Evolutionary conservation across 306 rosid genomes (phyloP).

Genomic region (Corylus avellana): DNA sequence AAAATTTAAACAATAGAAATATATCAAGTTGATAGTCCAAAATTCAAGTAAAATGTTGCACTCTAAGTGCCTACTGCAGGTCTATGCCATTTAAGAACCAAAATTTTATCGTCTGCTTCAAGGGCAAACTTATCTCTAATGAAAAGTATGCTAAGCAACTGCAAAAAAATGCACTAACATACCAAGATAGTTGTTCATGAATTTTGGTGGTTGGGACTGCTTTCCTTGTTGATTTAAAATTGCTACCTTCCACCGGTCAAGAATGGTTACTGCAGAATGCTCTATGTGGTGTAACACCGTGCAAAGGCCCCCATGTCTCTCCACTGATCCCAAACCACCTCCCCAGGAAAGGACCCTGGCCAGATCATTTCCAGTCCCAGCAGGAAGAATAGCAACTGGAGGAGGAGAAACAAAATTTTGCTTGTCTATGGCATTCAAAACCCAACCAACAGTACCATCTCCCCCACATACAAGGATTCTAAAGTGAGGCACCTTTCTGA

Average conservation of each 20-base stretch:
- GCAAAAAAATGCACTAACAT: constrained; percentile 31
- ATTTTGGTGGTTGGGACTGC: constrained; percentile 65
- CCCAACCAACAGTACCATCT: constrained; percentile 99
- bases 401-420: constrained; percentile 98
- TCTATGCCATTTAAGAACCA: not conserved
- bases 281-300: constrained; percentile 87
- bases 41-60: not conserved
- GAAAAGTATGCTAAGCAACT: not conserved
- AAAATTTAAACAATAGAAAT: not conserved
- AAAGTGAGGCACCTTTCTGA: constrained; percentile 94
- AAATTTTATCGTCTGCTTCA: constrained; percentile 22
- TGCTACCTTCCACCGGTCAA: constrained; percentile 92
- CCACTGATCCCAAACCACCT: constrained; percentile 97
- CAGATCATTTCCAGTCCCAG: constrained; percentile 98
- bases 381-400: constrained; percentile 97
- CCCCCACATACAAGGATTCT: constrained; percentile 96
- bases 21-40: not conserved
- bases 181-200: constrained; percentile 98
- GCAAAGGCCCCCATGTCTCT: constrained; percentile 97
- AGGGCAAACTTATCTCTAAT: constrained; percentile 13
- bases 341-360: constrained; percentile 99
- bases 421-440: constrained; percentile 83
- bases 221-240: constrained; percentile 66
- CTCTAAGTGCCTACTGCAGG: not conserved
- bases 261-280: constrained; percentile 94